Conservation (phyloP, 768 basidiomycete species). For the Hemileccinum rubropunctum region DNA sequence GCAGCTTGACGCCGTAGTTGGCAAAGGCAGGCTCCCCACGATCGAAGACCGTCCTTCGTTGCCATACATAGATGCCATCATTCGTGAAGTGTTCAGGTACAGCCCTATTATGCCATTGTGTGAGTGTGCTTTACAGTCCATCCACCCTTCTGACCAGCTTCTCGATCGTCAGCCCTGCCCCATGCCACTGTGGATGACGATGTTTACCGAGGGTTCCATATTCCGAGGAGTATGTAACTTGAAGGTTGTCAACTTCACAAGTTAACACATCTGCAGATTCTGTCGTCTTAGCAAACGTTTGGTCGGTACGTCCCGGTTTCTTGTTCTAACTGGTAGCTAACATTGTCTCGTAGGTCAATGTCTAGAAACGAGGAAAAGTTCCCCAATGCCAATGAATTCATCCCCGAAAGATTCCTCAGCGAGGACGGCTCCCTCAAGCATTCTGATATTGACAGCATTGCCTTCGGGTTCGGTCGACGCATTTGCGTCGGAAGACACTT, state of each 20-base stretch:
- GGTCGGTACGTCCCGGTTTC: neutral
- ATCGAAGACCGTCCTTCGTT: constrained; percentile 19
- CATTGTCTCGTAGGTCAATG: too few relatives aligned
- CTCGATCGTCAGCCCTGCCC: constrained; percentile 14
- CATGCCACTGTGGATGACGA: constrained; percentile 11
- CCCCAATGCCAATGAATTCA: too few relatives aligned
- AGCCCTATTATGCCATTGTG: constrained; percentile 9
- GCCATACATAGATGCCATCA: constrained; percentile 37
- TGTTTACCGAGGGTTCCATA: constrained; percentile 16
- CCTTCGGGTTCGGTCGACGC: too few relatives aligned
- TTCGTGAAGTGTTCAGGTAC: constrained; percentile 28
- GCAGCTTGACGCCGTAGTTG: constrained; percentile 17
- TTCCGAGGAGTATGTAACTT: neutral
- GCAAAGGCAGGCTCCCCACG: constrained; percentile 19
- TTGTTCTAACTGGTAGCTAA: too few relatives aligned
- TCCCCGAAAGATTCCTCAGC: too few relatives aligned
- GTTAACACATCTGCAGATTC: neutral
- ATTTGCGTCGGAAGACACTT: too few relatives aligned
- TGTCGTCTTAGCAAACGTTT: neutral
- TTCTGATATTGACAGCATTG: too few relatives aligned
- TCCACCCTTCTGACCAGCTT: neutral
- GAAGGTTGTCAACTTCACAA: neutral
- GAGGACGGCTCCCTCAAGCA: too few relatives aligned
- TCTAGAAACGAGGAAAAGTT: too few relatives aligned
- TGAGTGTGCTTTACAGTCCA: constrained; percentile 6